These are phyloP conservation scores for Plasmodium relictum DNA, from an alignment of 169 alveolate species.

Conservation along the genomic window DNA sequence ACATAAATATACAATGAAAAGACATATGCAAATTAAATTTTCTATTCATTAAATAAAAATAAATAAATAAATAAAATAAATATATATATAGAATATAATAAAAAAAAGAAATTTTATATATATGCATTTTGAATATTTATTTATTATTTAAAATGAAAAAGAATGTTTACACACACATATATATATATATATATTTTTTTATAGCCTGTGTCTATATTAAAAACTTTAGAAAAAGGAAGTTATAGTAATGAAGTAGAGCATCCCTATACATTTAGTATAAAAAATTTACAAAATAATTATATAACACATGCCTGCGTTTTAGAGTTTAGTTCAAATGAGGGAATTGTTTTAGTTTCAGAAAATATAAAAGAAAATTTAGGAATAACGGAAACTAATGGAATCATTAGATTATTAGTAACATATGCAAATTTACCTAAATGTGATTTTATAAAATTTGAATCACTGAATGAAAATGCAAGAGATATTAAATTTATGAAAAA, in stretches of 20 bases:
- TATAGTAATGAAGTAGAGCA: constrained; percentile 45
- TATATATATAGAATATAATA: too few species aligned
- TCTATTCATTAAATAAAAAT: too few species aligned
- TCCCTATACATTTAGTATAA: constrained; percentile 57
- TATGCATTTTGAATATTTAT: too few species aligned
- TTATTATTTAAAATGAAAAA: too few species aligned
- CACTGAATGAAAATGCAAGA: constrained; percentile 45
- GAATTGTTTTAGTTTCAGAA: constrained; percentile 55
- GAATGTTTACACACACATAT: too few species aligned
- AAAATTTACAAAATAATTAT: constrained; percentile 49
- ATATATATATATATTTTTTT: background rate
- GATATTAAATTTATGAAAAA: constrained; percentile 66
- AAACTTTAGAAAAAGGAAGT: constrained; percentile 53
- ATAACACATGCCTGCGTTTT: constrained; percentile 66
- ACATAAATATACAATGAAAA: too few species aligned
- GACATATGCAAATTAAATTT: too few species aligned
- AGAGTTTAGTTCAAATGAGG: constrained; percentile 69
- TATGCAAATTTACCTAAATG: constrained; percentile 64
- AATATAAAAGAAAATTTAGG: constrained; percentile 68
- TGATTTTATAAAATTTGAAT: constrained; percentile 69
- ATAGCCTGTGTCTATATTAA: constrained; percentile 66
- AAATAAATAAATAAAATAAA: too few species aligned
- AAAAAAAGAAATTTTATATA: too few species aligned
- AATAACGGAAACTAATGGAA: constrained; percentile 16
- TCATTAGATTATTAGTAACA: constrained; percentile 30